Base-by-base conservation (phyloP, 2,329 filamentous ascomycete species). In the Hypoxylon rubiginosum region DNA sequence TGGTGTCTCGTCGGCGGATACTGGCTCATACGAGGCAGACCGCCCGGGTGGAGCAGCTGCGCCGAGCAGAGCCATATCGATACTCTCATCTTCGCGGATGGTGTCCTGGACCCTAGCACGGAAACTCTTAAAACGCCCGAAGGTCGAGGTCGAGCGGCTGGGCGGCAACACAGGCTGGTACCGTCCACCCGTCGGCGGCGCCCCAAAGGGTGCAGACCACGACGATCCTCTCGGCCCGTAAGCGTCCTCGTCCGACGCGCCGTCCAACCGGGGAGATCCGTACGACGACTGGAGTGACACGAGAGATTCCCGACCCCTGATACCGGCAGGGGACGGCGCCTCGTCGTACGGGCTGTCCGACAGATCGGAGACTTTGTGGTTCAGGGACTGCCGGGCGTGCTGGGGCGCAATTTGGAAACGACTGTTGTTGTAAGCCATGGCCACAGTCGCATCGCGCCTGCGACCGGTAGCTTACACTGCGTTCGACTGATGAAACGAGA, bases 1-100 rank as follows among this genome's bases (percentile, higher is more conserved):
- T 2, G 84, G 85, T 0, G 73, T 59, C 15, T 75, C 75, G 11
- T 75, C 56, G 58, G 63, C 59, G 36, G 69, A 57, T 45, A 70
- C 70, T 0, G 71, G 70, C 1, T 76, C 77, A 8, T 81, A 75
- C 15, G 69, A 56, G 13, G 78, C 76, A 8, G 76, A 73, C 11
- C 75, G 74, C 32, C 81, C 79, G 1, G 75, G 72, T 11, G 74
- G 73, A 7, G 74, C 72, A 1, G 75, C 75, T 4, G 69, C 58
- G 43, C 68, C 63, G 15, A 78, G 71, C 11, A 77, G 61, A 10
- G 75, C 71, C 75, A 77, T 75, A 17, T 75, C 74, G 43, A 77
- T 75, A 41, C 71, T 72, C 41, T 77, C 76, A 65, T 78, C 75
- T 41, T 77, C 76, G 24, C 66, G 68, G 46, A 77, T 75, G 1